Base-by-base conservation (phyloP, 257 asterid genomes). In the Linaria vulgaris region DNA sequence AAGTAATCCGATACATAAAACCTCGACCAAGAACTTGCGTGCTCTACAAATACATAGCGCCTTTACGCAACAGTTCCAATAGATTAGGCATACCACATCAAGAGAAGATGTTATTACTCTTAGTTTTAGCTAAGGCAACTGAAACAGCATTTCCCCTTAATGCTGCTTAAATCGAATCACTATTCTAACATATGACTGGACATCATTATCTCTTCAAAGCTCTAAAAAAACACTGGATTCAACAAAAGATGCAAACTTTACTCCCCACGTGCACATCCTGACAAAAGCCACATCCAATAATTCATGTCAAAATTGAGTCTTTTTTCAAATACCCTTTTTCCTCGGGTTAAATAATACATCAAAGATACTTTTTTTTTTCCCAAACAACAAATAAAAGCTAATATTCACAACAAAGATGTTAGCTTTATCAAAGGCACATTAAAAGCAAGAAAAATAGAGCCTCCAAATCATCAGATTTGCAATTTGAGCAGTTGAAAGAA, bases 401-500 rank as follows among this genome's bases (percentile, higher is more conserved):
- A 66, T 1, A 30, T 41, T 60, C 6, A 53, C 45, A n/a, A 13
- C 0, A 30, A 70, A 59, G 71, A 25, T 39, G 50, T 34, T 49
- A 58, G 12, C 61, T 63, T 54, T 22, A 64, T 31, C 60, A 64
- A 34, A 68, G 59, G 60, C 62, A 67, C 62, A 46, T 46, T 31
- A 57, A 50, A 45, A 69, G 31, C 25, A 64, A 17, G 13, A 21
- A 47, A 16, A 60, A 63, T 52, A 46, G n/a, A n/a, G 34, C 50
- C 53, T 15, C 25, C 51, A 74, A 68, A 74, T 37, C 30, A 58
- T 77, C 76, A 83, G 83, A 85, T 80, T 79, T 52, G 75, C 69
- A 77, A 76, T 64, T 70, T 48, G 44, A 14, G 66, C 24, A 56
- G 25, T 9, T 63, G 61, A 58, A 22, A 44, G 6, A 10, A 19